Conservation (phyloP, 768 basidiomycete species). For the Clitopilus passeckerianus region DNA sequence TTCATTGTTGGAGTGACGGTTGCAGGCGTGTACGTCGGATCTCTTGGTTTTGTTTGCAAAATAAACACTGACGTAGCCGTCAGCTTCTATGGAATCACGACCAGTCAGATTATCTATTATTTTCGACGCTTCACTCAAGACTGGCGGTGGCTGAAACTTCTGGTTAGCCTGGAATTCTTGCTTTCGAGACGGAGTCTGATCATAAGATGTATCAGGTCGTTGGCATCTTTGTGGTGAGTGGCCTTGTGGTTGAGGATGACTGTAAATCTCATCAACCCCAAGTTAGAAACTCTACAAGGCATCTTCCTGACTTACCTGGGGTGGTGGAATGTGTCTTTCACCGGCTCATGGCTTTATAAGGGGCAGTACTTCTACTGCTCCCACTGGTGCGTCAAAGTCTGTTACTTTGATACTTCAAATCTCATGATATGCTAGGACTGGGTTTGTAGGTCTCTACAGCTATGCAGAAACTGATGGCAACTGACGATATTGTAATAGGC, state of each 20-base stretch:
- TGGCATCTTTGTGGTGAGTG: neutral
- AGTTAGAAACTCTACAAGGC: neutral
- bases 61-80: neutral
- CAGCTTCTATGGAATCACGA: neutral
- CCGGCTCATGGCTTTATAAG: neutral
- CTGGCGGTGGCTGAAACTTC: neutral
- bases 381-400: neutral
- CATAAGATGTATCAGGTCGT: neutral
- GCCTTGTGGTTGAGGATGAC: neutral
- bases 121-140: neutral
- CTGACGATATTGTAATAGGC: neutral
- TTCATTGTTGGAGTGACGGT: neutral
- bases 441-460: neutral
- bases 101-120: neutral
- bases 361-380: neutral
- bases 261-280: neutral
- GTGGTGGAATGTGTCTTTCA: neutral
- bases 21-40: neutral
- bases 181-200: neutral
- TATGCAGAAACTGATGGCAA: neutral
- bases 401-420: neutral
- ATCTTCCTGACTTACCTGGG: neutral
- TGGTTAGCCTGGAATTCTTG: neutral
- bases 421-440: neutral
- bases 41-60: too few species aligned